Evolutionary conservation across 371 early-diverging fungal genomes (phyloP).

Genomic region (Nematocida ironsii): DNA sequence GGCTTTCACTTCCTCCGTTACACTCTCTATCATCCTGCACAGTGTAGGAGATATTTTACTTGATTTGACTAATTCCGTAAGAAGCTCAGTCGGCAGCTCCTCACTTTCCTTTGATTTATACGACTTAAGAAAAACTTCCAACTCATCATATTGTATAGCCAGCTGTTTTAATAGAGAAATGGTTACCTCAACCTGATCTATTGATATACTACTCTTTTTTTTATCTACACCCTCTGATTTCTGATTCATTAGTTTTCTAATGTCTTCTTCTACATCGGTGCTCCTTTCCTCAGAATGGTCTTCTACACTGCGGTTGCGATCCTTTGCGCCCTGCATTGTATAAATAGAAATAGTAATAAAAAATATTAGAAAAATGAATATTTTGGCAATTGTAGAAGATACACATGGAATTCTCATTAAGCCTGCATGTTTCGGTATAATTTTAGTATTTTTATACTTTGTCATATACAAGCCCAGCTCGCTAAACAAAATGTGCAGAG

Average conservation of each 20-base stretch:
- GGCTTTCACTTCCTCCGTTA: slow-evolving; percentile 56
- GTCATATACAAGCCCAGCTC: not conserved
- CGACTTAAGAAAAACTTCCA: slow-evolving; percentile 49
- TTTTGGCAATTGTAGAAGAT: not conserved
- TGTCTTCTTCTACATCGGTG: slow-evolving; percentile 41
- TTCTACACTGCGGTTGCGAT: not conserved
- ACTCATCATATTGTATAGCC: slow-evolving; percentile 48
- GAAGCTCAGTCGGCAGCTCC: slow-evolving; percentile 56
- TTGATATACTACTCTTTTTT: not conserved
- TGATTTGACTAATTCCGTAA: slow-evolving; percentile 59
- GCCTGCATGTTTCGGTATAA: not conserved
- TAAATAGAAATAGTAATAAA: slow-evolving; percentile 4
- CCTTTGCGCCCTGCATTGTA: not conserved
- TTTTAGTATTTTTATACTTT: not conserved
- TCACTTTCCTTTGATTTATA: slow-evolving; percentile 34
- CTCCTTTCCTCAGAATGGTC: slow-evolving; percentile 11
- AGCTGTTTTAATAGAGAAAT: slow-evolving; percentile 47
- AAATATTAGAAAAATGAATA: slow-evolving; percentile 17
- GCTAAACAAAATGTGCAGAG: not conserved
- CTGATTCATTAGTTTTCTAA: slow-evolving; percentile 36
- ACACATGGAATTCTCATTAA: not conserved
- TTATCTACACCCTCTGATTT: not conserved
- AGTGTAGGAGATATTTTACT: slow-evolving; percentile 62
- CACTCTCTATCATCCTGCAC: slow-evolving; percentile 61
- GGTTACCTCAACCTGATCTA: slow-evolving; percentile 6